These are phyloP conservation scores for Verticillium alfalfae DNA, from an alignment of 2,329 filamentous ascomycete species.

Conservation along the genomic window DNA sequence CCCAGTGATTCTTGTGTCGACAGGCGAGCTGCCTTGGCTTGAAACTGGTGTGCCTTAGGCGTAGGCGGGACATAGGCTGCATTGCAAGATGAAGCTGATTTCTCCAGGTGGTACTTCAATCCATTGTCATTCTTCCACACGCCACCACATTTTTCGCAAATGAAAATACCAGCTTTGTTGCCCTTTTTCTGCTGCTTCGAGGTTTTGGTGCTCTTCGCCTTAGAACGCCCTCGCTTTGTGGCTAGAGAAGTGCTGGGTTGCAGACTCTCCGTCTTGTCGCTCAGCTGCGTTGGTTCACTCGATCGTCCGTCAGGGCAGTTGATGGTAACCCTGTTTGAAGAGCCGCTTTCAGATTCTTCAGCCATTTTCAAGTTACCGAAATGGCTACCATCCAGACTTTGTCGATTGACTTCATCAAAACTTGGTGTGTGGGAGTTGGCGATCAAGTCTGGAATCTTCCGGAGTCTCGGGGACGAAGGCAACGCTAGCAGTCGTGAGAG, in stretches of 20 bases:
- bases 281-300: background rate
- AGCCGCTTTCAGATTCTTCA: background rate
- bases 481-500: constrained; percentile 1
- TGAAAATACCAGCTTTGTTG: constrained; percentile 26
- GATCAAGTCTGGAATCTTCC: background rate
- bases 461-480: background rate
- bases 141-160: constrained; percentile 47
- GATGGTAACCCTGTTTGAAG: background rate
- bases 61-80: constrained; percentile 31
- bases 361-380: no score
- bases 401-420: background rate
- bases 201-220: background rate
- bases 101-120: constrained; percentile 52
- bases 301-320: background rate
- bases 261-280: background rate
- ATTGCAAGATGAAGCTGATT: constrained; percentile 50
- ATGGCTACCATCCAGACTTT: no score
- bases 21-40: background rate
- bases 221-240: background rate
- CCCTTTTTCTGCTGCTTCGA: background rate
- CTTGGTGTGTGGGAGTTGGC: background rate
- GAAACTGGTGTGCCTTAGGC: background rate
- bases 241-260: background rate
- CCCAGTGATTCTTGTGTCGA: background rate
- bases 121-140: constrained; percentile 54